Conservation (phyloP, 169 alveolate genomes). For the Plasmodium gonderi region DNA sequence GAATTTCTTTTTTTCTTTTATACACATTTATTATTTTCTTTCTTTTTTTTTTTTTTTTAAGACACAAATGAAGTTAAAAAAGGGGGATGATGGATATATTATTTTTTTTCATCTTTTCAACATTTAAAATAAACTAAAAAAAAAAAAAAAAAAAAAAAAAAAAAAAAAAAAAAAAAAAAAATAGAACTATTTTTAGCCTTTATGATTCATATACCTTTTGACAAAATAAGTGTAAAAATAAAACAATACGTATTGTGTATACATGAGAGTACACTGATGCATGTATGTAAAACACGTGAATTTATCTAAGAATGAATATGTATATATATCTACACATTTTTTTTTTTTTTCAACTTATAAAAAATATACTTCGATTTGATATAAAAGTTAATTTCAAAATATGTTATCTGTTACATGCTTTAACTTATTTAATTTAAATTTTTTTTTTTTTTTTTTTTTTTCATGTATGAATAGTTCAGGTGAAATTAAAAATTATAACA, state of each 20-base stretch:
- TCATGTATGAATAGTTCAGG: background rate
- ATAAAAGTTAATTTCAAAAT: background rate
- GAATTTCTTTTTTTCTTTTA: no score
- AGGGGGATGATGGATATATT: background rate
- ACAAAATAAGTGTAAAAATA: background rate
- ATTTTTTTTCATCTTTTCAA: constrained; percentile 5
- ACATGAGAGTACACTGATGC: background rate
- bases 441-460: background rate
- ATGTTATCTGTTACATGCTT: background rate
- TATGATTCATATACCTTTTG: background rate
- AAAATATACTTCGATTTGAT: background rate
- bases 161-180: background rate
- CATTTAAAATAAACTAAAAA: constrained; percentile 9
- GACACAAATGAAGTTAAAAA: background rate
- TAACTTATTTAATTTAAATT: no score
- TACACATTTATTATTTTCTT: no score
- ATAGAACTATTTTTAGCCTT: background rate
- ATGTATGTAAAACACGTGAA: background rate
- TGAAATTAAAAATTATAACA: background rate
- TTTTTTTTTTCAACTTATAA: background rate
- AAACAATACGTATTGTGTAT: background rate
- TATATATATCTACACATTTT: background rate
- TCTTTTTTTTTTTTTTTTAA: background rate
- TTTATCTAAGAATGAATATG: background rate
- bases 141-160: constrained; percentile 10